Base-by-base conservation (phyloP, 1,284 basidiomycete genomes). In the Phaffia rhodozyma region DNA sequence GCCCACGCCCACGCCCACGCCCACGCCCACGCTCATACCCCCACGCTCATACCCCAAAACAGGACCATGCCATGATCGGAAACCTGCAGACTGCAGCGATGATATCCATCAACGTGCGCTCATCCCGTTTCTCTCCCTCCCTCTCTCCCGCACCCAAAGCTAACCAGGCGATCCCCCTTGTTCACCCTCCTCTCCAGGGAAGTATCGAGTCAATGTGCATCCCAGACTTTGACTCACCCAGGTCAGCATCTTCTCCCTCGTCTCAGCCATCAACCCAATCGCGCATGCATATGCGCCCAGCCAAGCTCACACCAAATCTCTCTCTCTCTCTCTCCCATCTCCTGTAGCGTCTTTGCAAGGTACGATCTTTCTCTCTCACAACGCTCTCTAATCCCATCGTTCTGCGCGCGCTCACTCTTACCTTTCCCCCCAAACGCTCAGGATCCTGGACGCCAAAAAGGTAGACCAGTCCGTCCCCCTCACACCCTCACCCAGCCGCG, bases 171-270 rank as follows among this genome's bases (percentile, higher is more conserved):
- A 27, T 52, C 48, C 27, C 27, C 25, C 27, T 29, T 29, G 11
- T 18, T 30, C 20, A 23, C 18, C 34, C 25, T 25, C 20, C 23
- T 60, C 23, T 21, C 32, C 23, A 11, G 18, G 32, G 32, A 34
- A 34, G 32, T 29, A 25, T 90, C 68, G 87, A 93, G 72, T 88
- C 86, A 69, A 90, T 92, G 74, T 94, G 91, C 70, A 80, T 92
- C 16, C 91, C 91, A 1, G 81, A 92, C 78, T 96, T 96, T 72
- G 91, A 96, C 75, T 92, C 89, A 5, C 91, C 91, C 11, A 74
- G 72, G 74, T 73, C 25, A 55, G 71, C 63, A 0, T 43, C 18
- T 20, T 30, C 9, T 21, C 43, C 6, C 13, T 16, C 9, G 21
- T 18, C 38, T 50, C 34, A 18, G 27, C 13, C 25, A 27, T 9